Evolutionary conservation across 352 stramenopile species (phyloP).

Genomic region (Globisporangium solare): DNA sequence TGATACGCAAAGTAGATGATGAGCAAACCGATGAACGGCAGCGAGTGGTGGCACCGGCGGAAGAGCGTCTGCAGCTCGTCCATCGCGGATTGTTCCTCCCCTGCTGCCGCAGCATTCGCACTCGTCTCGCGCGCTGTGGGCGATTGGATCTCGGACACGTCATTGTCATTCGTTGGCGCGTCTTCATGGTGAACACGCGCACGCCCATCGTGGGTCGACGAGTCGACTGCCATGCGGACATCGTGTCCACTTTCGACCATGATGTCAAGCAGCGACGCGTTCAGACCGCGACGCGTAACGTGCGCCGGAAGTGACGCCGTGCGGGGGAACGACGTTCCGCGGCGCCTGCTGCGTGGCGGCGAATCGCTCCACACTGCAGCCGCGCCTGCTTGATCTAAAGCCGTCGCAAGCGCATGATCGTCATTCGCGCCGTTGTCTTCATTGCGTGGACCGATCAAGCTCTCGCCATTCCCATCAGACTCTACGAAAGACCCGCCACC

Average conservation of each 20-base stretch:
- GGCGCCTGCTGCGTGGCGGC: constrained; percentile 1
- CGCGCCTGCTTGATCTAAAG: too few species aligned
- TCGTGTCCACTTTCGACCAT: not conserved
- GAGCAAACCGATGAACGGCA: constrained; percentile 70
- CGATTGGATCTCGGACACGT: too few species aligned
- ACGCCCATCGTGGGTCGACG: too few species aligned
- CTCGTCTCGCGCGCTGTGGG: constrained; percentile 10
- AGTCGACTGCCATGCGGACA: too few species aligned
- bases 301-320: not conserved
- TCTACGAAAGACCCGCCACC: not conserved
- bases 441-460: too few species aligned
- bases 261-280: constrained; percentile 2
- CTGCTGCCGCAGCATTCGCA: constrained; percentile 4
- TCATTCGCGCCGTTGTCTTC: not conserved
- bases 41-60: constrained; percentile 61
- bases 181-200: too few species aligned
- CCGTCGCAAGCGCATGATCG: too few species aligned
- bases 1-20: constrained; percentile 78
- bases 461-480: not conserved
- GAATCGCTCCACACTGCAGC: not conserved
- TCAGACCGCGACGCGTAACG: not conserved
- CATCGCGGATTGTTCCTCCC: constrained; percentile 43
- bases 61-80: constrained; percentile 65
- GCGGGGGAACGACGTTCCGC: constrained; percentile 1
- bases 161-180: too few species aligned